A percentile compares a stretch with the other conserved stretches of the same genome.
Conservation (phyloP, 106 monocot species). For the Allium cepa region DNA sequence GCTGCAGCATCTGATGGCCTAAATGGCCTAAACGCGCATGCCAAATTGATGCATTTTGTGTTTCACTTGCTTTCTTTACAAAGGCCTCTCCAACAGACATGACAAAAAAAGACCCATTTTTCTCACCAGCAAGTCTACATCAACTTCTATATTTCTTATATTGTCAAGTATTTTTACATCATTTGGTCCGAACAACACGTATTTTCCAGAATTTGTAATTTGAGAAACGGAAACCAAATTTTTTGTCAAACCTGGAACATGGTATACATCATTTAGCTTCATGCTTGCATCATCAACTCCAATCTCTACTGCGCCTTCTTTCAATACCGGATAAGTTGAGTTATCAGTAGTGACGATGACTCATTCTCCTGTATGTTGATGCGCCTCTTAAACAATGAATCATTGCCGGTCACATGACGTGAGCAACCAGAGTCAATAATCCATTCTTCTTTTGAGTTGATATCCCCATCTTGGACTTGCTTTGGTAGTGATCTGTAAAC, state of each 20-base stretch:
- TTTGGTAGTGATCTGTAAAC: not conserved
- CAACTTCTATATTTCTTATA: not conserved
- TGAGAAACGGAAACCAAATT: constrained; percentile 11
- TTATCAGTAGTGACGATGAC: constrained; percentile 6
- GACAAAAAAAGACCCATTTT: constrained; percentile 7
- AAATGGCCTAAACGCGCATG: constrained; percentile 5
- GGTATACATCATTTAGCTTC: constrained; percentile 7
- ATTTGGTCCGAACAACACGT: constrained; percentile 11
- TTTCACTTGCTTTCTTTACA: constrained; percentile 8
- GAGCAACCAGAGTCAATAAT: constrained; percentile 12
- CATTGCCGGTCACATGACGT: constrained; percentile 9
- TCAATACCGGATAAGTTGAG: constrained; percentile 9
- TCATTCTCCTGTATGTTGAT: constrained; percentile 6
- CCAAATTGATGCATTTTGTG: constrained; percentile 2
- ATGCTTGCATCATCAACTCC: constrained; percentile 2
- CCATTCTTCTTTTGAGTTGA: constrained; percentile 8
- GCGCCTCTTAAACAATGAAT: constrained; percentile 6
- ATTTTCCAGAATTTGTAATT: constrained; percentile 12
- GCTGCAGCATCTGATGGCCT: not conserved
- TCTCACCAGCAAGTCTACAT: constrained; percentile 8
- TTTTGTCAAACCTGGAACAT: constrained; percentile 15
- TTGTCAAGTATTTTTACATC: constrained; percentile 8
- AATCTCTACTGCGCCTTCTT: constrained; percentile 8
- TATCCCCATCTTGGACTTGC: not conserved
- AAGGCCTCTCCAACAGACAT: constrained; percentile 2